phyloP scores from a whole-genome alignment of 2,329 filamentous ascomycete genomes.

The Neofusicoccum kwambonambiense region DNA sequence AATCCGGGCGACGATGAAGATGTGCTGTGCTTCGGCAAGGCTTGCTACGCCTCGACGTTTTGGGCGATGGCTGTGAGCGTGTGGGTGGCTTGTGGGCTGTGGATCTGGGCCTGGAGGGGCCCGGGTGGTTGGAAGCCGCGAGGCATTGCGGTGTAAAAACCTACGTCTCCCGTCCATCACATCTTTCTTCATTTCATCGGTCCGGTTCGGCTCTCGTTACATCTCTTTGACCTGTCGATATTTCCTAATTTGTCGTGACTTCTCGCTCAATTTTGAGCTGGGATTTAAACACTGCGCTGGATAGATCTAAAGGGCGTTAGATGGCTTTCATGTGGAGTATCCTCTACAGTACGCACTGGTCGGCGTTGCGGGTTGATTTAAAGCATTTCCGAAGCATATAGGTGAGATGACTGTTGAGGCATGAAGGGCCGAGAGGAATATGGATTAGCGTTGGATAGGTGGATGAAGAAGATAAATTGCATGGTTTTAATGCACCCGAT shows the following conservation, averaged over 20 bases:
- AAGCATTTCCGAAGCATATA: too few species aligned
- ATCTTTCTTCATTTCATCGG: neutral
- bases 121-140: conserved; percentile 71
- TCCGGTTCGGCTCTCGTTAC: neutral
- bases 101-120: conserved; percentile 80
- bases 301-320: neutral
- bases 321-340: neutral
- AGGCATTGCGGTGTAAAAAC: conserved; percentile 63
- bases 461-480: too few species aligned
- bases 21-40: conserved; percentile 73
- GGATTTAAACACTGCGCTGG: neutral
- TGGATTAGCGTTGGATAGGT: too few species aligned
- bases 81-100: conserved; percentile 67
- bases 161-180: neutral
- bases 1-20: conserved; percentile 55
- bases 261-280: neutral
- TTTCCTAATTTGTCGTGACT: neutral
- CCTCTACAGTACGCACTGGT: neutral
- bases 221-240: neutral
- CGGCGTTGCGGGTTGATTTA: neutral
- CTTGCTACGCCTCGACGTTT: conserved; percentile 78
- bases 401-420: too few species aligned
- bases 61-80: conserved; percentile 84
- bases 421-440: too few species aligned
- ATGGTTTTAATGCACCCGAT: too few species aligned